Evolutionary conservation across 1,284 basidiomycete genomes (phyloP), one percentile per base, ranked within the genome.

Genomic region (Peniophora sp.): DNA sequence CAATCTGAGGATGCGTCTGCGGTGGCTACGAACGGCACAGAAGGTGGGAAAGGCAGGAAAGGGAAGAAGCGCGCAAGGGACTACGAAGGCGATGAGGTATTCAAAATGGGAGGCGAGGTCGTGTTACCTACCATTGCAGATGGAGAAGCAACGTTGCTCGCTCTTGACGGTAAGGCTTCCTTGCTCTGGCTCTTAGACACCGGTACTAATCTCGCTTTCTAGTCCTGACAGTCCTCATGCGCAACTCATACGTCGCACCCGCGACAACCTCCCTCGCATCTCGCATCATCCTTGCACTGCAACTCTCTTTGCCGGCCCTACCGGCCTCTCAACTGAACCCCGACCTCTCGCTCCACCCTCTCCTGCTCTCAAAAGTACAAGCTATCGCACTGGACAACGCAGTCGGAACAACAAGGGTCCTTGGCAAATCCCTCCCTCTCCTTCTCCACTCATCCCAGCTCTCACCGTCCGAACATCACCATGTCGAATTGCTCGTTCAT

Each of bases 61-160:
- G 79, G 81, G 47, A 93, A 87, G 68, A 94, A 91, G 65, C 74
- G 87, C 39, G 76, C 78, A 17, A 76, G 84, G 32, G 84, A 78
- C 5, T 89, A 83, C 49, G 88, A 89, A 61, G 89, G 84, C 23
- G 90, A 92, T 56, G 87, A 88, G 57, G 68, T 89, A 9, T 83
- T 95, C 61, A 82, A 78, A 49, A 63, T 71, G 3, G 70, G 76
- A 1, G 69, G 74, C 38, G 66, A 71, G 24, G 69, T 77, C 2
- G 61, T 81, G 27, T 83, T 77, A 55, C 62, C 75, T 1, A 74
- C 72, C 0, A 51, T 55, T 3, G 69, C 71, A 20, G 84, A 86
- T 23, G 77, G 75, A 17, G 69, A 79, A 22, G 68, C 75, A 12
- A 55, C 89, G 24, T 60, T 89, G 8, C 61, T 64, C 8, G 75